phyloP scores from a whole-genome alignment of 2,329 filamentous ascomycete species.

The Uncinocarpus reesii region DNA sequence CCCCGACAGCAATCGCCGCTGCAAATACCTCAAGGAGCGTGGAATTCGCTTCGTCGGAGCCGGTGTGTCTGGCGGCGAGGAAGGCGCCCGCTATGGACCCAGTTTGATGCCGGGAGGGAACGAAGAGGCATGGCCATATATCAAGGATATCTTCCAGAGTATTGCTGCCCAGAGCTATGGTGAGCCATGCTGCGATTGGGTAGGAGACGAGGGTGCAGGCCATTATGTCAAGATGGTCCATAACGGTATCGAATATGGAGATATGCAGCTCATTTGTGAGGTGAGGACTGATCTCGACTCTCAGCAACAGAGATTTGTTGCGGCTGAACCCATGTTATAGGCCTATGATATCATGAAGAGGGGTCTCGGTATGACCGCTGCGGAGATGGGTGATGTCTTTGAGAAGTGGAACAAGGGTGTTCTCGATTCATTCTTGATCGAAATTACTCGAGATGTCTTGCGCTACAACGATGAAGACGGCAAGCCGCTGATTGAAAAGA shows the following conservation, averaged over 20 bases:
- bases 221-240: slow-evolving; percentile 99
- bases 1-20: slow-evolving; percentile 96
- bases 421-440: slow-evolving; percentile 96
- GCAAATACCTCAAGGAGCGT: slow-evolving; percentile 75
- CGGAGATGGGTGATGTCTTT: slow-evolving; percentile 94
- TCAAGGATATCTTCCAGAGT: slow-evolving; percentile 98
- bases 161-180: slow-evolving; percentile 95
- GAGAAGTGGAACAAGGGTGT: slow-evolving; percentile 98
- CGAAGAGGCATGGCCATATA: slow-evolving; percentile 93
- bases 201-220: slow-evolving; percentile 96
- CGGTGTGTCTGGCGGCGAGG: slow-evolving; percentile 97
- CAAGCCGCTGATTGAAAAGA: slow-evolving; percentile 90
- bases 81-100: slow-evolving; percentile 94
- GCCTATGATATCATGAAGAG: slow-evolving; percentile 99
- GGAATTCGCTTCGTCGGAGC: slow-evolving; percentile 91
- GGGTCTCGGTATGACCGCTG: slow-evolving; percentile 74
- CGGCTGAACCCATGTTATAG: slow-evolving; percentile 39
- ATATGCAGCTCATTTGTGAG: slow-evolving; percentile 99
- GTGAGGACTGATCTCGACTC: slow-evolving; percentile 42
- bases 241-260: slow-evolving; percentile 99
- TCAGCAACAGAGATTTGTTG: not conserved
- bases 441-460: slow-evolving; percentile 98
- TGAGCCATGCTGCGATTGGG: slow-evolving; percentile 98
- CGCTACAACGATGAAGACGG: slow-evolving; percentile 96
- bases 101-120: slow-evolving; percentile 98